A percentile compares a stretch with the other conserved stretches of the same genome.
These are phyloP conservation scores for Ascomycota sp. DNA, from an alignment of 2,329 filamentous ascomycete genomes.

Conservation along the genomic window DNA sequence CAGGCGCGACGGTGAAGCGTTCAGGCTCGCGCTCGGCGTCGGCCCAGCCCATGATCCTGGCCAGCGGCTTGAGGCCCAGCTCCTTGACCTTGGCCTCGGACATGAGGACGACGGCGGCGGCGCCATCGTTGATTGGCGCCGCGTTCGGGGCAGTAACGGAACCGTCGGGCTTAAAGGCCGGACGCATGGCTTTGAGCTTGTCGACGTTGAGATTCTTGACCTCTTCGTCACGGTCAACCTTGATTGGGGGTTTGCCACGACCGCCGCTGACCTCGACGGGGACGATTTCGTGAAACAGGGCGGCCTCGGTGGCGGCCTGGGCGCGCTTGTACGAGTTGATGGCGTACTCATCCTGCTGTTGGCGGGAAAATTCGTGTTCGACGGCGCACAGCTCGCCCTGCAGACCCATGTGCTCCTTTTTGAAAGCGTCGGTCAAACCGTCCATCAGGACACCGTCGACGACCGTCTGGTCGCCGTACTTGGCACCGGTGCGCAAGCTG, in stretches of 20 bases:
- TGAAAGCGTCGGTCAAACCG: conserved; percentile 84
- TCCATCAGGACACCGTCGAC: conserved; percentile 89
- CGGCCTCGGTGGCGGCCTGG: conserved; percentile 62
- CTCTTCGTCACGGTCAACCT: conserved; percentile 77
- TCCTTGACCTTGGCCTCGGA: conserved; percentile 89
- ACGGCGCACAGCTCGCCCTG: conserved; percentile 77
- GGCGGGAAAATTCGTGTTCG: conserved; percentile 63
- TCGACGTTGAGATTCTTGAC: conserved; percentile 81
- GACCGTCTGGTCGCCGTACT: conserved; percentile 80
- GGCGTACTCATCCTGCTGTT: conserved; percentile 87
- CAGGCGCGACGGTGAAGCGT: conserved; percentile 88
- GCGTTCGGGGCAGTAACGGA: conserved; percentile 94
- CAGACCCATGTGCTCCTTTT: conserved; percentile 93
- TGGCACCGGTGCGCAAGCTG: conserved; percentile 65
- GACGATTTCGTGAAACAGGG: conserved; percentile 74
- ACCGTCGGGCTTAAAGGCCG: conserved; percentile 63
- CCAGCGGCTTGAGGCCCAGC: conserved; percentile 75
- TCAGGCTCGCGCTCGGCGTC: conserved; percentile 80
- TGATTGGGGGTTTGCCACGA: conserved; percentile 71
- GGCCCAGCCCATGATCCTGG: conserved; percentile 93
- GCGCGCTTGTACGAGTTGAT: conserved; percentile 91
- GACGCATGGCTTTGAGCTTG: conserved; percentile 70
- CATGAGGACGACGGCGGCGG: conserved; percentile 77
- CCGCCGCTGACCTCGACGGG: conserved; percentile 75
- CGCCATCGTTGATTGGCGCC: conserved; percentile 87